Evolutionary conservation across 371 early-diverging fungal genomes (phyloP), one percentile per base, ranked within the genome.

Genomic region (Mucor piriformis): DNA sequence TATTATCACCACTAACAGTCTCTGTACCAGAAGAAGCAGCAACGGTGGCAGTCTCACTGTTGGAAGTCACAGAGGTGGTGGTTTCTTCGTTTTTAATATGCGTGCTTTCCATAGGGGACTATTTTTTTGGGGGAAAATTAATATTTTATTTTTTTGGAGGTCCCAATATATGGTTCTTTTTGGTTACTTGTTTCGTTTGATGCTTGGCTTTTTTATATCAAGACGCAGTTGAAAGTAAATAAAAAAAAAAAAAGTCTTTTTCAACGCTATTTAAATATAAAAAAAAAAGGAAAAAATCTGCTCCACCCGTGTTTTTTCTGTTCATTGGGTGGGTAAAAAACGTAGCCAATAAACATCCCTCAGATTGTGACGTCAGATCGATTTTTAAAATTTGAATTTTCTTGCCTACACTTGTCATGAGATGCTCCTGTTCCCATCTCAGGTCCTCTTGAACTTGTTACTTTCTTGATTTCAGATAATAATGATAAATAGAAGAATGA

Each of bases 1-100:
- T 20, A 46, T 21, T 21, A 15, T 24, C 24, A 66, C 63, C 67
- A 72, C 29, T 29, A 29, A 3, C 29, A 49, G 43, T 63, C 27
- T 63, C 51, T 16, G 43, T 57, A 42, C 48, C 20, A 50, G 59
- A 38, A 57, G 54, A 34, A 64, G 56, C 42, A 55, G 57, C 52
- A 63, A 47, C 53, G 33, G 55, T 63, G 63, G 63, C 67, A 67
- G 67, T 67, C 67, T 67, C 67, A 67, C 32, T 54, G 56, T 62
- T 59, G 67, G 67, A 63, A 67, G 67, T 67, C 67, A 67, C 67
- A 59, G 59, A 33, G 46, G 59, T 42, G 46, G 59, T 42, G 24
- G 63, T 46, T 59, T 63, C 67, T 58, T 67, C 63, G 32, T 15
- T 63, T 67, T 67, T 67, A 53, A 53, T 67, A 63, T 47, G 60